Evolutionary conservation across 176 grass and related monocot species (phyloP).

Genomic region (Guadua angustifolia): DNA sequence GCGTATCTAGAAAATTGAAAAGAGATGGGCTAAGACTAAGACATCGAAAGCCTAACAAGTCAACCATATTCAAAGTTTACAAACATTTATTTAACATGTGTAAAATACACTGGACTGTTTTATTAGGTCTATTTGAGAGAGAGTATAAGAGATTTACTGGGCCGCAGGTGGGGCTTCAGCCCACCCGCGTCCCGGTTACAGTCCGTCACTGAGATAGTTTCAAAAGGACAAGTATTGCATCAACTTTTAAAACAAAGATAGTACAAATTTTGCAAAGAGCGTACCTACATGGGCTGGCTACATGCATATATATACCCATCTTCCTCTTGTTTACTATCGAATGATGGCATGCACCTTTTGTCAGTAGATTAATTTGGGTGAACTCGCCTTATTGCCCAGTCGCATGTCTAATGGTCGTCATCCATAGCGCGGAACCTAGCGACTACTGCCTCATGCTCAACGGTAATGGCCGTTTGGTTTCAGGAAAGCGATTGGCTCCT

Average conservation of each 20-base stretch:
- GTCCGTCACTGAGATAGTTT: no score
- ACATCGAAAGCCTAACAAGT: no score
- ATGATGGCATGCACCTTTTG: background rate
- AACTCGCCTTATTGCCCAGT: background rate
- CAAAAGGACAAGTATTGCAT: background rate
- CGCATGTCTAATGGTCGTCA: slow-evolving; percentile 1
- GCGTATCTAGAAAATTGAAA: no score
- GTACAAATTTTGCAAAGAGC: background rate
- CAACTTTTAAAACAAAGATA: background rate
- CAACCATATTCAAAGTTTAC: no score
- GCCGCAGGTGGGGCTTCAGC: no score
- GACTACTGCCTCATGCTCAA: slow-evolving; percentile 8
- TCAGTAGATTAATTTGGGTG: background rate
- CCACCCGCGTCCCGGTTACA: no score
- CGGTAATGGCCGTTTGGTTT: slow-evolving; percentile 30
- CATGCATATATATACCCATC: background rate
- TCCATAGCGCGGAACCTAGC: background rate
- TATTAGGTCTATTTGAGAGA: no score
- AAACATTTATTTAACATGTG: no score
- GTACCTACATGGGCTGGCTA: no score
- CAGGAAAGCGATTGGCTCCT: slow-evolving; percentile 33
- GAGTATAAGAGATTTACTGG: no score
- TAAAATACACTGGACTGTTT: no score
- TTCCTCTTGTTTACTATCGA: background rate
- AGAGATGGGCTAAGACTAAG: no score